Evolutionary conservation across 495 filamentous ascomycete species (phyloP).

Genomic region (Beverwykella pulmonaria): DNA sequence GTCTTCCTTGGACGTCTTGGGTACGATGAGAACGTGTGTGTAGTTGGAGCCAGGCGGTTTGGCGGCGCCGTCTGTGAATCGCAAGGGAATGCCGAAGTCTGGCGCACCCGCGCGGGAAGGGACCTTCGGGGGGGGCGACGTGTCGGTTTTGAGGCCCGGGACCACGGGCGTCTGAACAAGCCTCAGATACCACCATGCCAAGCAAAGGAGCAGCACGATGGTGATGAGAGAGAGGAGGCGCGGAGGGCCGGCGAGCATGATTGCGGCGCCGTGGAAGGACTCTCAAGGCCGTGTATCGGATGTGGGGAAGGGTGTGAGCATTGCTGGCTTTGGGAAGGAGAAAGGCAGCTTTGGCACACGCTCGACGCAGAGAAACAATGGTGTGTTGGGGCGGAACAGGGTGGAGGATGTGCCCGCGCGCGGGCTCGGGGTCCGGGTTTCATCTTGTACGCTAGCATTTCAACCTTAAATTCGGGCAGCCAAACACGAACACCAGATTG

Average conservation of each 20-base stretch:
- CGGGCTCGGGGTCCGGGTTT: not conserved
- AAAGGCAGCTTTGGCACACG: not conserved
- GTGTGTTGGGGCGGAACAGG: not conserved
- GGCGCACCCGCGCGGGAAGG: slow-evolving; percentile 17
- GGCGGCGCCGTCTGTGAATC: slow-evolving; percentile 19
- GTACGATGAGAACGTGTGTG: slow-evolving; percentile 28
- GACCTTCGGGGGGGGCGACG: not conserved
- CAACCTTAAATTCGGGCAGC: not conserved
- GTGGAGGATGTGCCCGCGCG: not conserved
- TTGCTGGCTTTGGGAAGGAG: slow-evolving; percentile 1
- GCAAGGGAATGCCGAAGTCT: slow-evolving; percentile 36
- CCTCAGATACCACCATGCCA: slow-evolving; percentile 30
- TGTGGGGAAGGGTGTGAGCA: not conserved
- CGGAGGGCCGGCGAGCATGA: slow-evolving; percentile 36
- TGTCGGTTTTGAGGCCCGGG: slow-evolving; percentile 9
- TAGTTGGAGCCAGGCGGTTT: slow-evolving; percentile 35
- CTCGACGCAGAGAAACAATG: not conserved
- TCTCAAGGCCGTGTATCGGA: slow-evolving; percentile 1
- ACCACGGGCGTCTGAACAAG: not conserved
- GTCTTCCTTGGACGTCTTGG: slow-evolving; percentile 35
- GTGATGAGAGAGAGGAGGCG: slow-evolving; percentile 24
- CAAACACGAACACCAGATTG: not conserved
- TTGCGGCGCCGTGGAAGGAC: slow-evolving; percentile 7
- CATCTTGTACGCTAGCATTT: not conserved
- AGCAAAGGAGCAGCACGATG: slow-evolving; percentile 20